phyloP scores from a whole-genome alignment of 805 yeast species.

The Wickerhamiella australiensis region DNA sequence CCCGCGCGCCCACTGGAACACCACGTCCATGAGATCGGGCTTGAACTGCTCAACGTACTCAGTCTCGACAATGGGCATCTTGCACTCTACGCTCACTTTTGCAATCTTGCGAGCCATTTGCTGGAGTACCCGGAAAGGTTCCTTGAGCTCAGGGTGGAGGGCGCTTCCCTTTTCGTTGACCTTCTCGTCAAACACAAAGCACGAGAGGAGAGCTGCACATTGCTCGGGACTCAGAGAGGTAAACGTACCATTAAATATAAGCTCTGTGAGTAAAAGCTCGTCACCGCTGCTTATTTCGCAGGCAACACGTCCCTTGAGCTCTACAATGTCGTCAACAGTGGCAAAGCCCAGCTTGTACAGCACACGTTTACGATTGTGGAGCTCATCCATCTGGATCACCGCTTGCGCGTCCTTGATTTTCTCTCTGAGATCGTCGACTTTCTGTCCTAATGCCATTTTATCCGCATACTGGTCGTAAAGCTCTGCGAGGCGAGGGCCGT shows the following conservation, averaged over 20 bases:
- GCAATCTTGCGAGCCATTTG: slow-evolving; percentile 89
- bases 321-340: slow-evolving; percentile 77
- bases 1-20: slow-evolving; percentile 92
- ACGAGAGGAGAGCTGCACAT: slow-evolving; percentile 81
- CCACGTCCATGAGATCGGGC: slow-evolving; percentile 93
- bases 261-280: slow-evolving; percentile 65
- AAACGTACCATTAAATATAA: slow-evolving; percentile 91
- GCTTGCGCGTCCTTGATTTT: slow-evolving; percentile 77
- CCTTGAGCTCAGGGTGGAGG: slow-evolving; percentile 79
- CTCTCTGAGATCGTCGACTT: slow-evolving; percentile 47
- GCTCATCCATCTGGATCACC: slow-evolving; percentile 85
- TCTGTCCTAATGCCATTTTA: slow-evolving; percentile 49
- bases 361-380: slow-evolving; percentile 85
- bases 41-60: slow-evolving; percentile 88
- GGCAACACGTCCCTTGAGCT: slow-evolving; percentile 93
- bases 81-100: slow-evolving; percentile 76
- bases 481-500: slow-evolving; percentile 40
- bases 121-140: slow-evolving; percentile 76
- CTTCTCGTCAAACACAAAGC: slow-evolving; percentile 94
- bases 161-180: slow-evolving; percentile 68
- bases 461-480: slow-evolving; percentile 52
- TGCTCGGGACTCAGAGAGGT: slow-evolving; percentile 79
- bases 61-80: slow-evolving; percentile 78
- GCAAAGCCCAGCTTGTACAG: slow-evolving; percentile 84
- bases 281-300: slow-evolving; percentile 91